Evolutionary conservation across 257 asterid species (phyloP).

Genomic region (Solanum chiquidenum): DNA sequence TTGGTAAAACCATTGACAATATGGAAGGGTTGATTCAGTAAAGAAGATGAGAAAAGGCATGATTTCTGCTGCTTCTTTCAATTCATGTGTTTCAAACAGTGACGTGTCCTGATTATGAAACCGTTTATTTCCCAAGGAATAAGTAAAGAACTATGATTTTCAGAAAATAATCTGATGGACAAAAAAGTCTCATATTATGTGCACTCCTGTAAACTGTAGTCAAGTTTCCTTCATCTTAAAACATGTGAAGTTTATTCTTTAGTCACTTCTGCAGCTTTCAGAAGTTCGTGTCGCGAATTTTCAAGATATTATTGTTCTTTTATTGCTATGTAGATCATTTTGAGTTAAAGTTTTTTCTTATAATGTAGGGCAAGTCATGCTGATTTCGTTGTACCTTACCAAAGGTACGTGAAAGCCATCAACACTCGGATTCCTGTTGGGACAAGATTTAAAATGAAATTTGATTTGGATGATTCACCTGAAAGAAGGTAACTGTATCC

Average conservation of each 20-base stretch:
- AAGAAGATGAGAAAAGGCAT: neutral
- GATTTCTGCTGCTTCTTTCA: neutral
- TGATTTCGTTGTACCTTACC: conserved; percentile 67
- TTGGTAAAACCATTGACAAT: neutral
- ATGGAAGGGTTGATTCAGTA: neutral
- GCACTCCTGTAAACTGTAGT: neutral
- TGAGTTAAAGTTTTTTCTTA: neutral
- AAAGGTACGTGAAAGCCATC: conserved; percentile 54
- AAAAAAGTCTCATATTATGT: neutral
- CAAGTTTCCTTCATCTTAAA: neutral
- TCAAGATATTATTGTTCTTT: neutral
- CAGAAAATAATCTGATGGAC: neutral
- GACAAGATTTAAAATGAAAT: conserved; percentile 74
- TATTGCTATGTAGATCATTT: neutral
- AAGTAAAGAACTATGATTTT: neutral
- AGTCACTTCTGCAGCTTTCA: neutral
- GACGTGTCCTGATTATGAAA: neutral
- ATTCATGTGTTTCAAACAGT: neutral
- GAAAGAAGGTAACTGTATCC: conserved; percentile 61
- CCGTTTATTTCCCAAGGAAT: neutral
- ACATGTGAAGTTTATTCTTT: neutral
- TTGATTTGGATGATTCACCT: conserved; percentile 86
- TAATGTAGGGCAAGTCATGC: conserved; percentile 65
- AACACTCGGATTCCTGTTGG: conserved; percentile 53
- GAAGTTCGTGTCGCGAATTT: neutral